Percentiles rank a stretch among this genome's conserved stretches.
These are phyloP conservation scores for Candida frijolesensis DNA, from an alignment of 1,139 yeast genomes.

Conservation along the genomic window DNA sequence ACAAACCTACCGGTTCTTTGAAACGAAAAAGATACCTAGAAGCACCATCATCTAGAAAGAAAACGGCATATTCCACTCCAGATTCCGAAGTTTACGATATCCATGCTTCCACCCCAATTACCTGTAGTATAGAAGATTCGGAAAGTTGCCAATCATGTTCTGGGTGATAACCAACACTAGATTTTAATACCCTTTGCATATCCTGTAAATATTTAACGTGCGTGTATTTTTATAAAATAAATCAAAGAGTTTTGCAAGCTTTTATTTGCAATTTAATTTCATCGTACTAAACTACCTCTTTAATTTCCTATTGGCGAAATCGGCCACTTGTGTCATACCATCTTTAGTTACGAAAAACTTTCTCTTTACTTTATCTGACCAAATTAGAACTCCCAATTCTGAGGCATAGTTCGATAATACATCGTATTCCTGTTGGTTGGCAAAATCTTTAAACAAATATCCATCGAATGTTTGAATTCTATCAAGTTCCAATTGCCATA, in stretches of 20 bases:
- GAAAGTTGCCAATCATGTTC: slow-evolving; percentile 52
- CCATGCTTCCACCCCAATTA: slow-evolving; percentile 36
- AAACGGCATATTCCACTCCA: slow-evolving; percentile 15
- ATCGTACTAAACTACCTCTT: slow-evolving; percentile 6
- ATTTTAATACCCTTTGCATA: too few species aligned
- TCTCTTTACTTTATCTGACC: slow-evolving; percentile 75
- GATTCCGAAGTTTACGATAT: slow-evolving; percentile 25
- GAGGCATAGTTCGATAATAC: slow-evolving; percentile 75
- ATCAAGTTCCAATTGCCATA: slow-evolving; percentile 96
- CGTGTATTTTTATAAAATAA: slow-evolving; percentile 2
- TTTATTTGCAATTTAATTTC: too few species aligned
- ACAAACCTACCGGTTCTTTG: slow-evolving; percentile 12
- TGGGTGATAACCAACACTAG: slow-evolving; percentile 25
- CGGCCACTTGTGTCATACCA: slow-evolving; percentile 87
- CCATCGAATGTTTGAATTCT: slow-evolving; percentile 90
- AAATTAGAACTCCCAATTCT: slow-evolving; percentile 85
- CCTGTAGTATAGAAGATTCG: slow-evolving; percentile 39
- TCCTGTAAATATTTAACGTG: not conserved
- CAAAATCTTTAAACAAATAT: slow-evolving; percentile 82
- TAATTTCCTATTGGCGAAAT: slow-evolving; percentile 72
- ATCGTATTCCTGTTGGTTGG: slow-evolving; percentile 75
- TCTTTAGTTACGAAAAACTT: slow-evolving; percentile 82
- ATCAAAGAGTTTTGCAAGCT: not conserved
- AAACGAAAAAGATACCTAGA: slow-evolving; percentile 24
- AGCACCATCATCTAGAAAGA: slow-evolving; percentile 12